These are phyloP conservation scores for Plasmodium ovale DNA, from an alignment of 169 alveolate genomes.

Conservation along the genomic window DNA sequence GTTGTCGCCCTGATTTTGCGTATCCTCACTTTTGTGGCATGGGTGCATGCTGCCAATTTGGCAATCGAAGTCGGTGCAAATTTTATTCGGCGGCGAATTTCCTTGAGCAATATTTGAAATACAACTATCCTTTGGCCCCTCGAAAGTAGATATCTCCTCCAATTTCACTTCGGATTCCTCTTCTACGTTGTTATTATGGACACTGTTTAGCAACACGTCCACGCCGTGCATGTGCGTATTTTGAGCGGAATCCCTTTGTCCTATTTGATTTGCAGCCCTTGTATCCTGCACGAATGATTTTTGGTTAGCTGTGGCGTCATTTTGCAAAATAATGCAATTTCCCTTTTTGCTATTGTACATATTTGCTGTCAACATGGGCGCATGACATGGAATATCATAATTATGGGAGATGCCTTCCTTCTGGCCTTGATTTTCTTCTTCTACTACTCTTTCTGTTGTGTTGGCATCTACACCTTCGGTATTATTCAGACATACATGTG, in stretches of 20 bases:
- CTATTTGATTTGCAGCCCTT: background rate
- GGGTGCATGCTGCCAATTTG: background rate
- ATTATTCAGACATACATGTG: background rate
- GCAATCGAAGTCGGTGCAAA: background rate
- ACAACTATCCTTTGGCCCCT: background rate
- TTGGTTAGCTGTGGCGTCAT: background rate
- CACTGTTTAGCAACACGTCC: background rate
- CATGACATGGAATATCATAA: background rate
- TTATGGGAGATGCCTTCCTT: background rate
- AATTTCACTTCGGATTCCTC: background rate
- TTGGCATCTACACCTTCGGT: background rate
- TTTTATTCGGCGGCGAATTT: background rate
- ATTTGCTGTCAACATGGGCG: background rate
- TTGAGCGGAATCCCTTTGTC: background rate
- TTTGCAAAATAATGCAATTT: background rate
- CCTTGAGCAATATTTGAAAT: background rate
- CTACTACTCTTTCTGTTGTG: background rate
- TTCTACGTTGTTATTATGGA: background rate
- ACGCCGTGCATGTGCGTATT: background rate
- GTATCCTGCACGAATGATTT: background rate
- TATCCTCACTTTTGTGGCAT: background rate
- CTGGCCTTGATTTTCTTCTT: background rate
- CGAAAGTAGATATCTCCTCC: background rate
- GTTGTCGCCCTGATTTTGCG: background rate
- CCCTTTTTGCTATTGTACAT: background rate